phyloP scores from a whole-genome alignment of 2,329 filamentous ascomycete species.

The Raffaelea arxii region DNA sequence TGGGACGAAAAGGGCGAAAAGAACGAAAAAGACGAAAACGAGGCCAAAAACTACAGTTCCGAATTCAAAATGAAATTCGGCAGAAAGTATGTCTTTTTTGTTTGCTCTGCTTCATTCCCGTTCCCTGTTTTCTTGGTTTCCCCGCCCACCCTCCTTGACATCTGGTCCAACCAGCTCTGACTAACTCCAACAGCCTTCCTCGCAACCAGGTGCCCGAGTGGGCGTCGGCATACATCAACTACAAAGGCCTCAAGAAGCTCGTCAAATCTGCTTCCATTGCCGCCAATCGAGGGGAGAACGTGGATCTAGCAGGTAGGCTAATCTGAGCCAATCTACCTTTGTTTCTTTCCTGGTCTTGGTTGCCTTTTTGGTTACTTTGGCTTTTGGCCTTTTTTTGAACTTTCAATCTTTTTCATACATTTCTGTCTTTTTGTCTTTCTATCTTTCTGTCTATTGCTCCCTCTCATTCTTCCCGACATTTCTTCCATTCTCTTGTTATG shows the following conservation, averaged over 20 bases:
- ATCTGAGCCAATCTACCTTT: conserved; percentile 13
- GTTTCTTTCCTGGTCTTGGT: no score
- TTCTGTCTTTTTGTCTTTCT: background rate
- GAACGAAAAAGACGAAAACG: no score
- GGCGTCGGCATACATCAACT: conserved; percentile 77
- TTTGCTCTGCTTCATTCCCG: background rate
- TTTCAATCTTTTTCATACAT: conserved; percentile 15
- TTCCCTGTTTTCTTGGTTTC: background rate
- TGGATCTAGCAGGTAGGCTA: conserved; percentile 80
- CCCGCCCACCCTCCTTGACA: background rate
- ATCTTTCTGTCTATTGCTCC: conserved; percentile 4
- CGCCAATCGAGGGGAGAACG: conserved; percentile 58
- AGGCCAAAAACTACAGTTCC: no score
- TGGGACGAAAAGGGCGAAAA: no score
- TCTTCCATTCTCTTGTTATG: no score
- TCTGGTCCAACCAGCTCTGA: background rate
- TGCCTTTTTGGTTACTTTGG: background rate
- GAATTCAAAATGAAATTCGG: conserved; percentile 27
- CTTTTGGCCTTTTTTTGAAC: background rate
- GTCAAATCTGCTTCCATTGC: conserved; percentile 70
- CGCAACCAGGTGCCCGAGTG: conserved; percentile 83
- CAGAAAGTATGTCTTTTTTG: conserved; percentile 19
- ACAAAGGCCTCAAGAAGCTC: conserved; percentile 88
- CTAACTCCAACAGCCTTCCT: conserved; percentile 36
- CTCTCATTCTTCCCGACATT: no score